Evolutionary conservation across 768 basidiomycete genomes (phyloP).

Genomic region (Podaxis mareebaensis): DNA sequence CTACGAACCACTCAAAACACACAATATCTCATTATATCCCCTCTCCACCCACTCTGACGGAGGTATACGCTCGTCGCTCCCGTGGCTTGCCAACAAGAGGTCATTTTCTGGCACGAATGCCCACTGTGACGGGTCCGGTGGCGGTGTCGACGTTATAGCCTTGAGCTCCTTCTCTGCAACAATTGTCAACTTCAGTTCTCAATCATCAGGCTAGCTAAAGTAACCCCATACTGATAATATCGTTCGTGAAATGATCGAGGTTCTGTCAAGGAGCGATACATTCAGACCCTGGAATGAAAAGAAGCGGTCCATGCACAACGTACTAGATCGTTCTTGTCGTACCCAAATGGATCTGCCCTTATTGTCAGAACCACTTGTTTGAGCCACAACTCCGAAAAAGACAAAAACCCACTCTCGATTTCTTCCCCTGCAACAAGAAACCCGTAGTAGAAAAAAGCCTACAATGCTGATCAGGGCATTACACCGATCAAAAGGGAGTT

Average conservation of each 20-base stretch:
- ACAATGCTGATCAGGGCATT: constrained; percentile 11
- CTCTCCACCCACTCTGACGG: constrained; percentile 60
- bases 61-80: constrained; percentile 40
- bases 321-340: constrained; percentile 74
- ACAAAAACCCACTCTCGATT: constrained; percentile 61
- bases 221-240: constrained; percentile 56
- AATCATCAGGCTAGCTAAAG: not conserved
- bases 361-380: not conserved
- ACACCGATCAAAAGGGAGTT: constrained; percentile 9
- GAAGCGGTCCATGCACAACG: constrained; percentile 22
- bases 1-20: constrained; percentile 29
- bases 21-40: constrained; percentile 47
- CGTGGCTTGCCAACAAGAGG: constrained; percentile 43
- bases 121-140: constrained; percentile 62
- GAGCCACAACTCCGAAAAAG: not conserved
- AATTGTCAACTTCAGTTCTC: not conserved
- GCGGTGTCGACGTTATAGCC: constrained; percentile 59
- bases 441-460: constrained; percentile 74
- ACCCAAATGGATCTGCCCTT: constrained; percentile 49
- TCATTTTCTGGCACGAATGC: constrained; percentile 63
- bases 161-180: constrained; percentile 54
- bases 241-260: constrained; percentile 72
- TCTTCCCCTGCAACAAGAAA: constrained; percentile 76
- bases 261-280: constrained; percentile 35
- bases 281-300: not conserved